Evolutionary conservation across 2,329 filamentous ascomycete species (phyloP).

Genomic region (Calcarisporium arbuscula): DNA sequence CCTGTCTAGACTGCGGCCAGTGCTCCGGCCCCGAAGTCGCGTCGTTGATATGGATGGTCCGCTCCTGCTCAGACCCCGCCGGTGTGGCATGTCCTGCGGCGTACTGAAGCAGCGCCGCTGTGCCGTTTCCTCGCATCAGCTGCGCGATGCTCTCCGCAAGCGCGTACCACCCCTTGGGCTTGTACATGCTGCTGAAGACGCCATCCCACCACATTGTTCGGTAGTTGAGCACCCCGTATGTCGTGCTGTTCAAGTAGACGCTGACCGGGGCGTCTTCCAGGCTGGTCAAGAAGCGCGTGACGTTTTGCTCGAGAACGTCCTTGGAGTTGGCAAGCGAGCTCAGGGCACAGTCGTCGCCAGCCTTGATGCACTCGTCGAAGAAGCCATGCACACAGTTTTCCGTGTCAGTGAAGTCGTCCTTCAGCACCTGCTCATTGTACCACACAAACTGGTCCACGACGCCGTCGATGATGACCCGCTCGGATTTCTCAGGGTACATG

Average conservation of each 20-base stretch:
- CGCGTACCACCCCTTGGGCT: conserved; percentile 27
- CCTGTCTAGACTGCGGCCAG: conserved; percentile 26
- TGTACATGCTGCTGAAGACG: conserved; percentile 33
- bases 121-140: conserved; percentile 33
- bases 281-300: conserved; percentile 24
- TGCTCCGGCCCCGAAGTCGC: conserved; percentile 13
- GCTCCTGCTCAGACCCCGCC: too few relatives aligned
- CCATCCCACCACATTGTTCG: conserved; percentile 27
- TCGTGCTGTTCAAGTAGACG: conserved; percentile 35
- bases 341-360: conserved; percentile 39
- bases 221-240: conserved; percentile 32
- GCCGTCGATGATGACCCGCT: conserved; percentile 29
- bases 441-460: conserved; percentile 26
- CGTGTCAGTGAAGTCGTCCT: conserved; percentile 22
- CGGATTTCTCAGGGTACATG: conserved; percentile 26
- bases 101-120: conserved; percentile 28
- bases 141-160: conserved; percentile 27
- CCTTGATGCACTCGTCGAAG: conserved; percentile 30
- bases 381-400: conserved; percentile 24
- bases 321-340: conserved; percentile 28
- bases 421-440: conserved; percentile 19
- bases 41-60: too few relatives aligned
- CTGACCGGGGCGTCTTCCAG: conserved; percentile 32
- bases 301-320: conserved; percentile 23
- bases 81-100: too few relatives aligned